Evolutionary conservation across 805 yeast genomes (phyloP).

Genomic region (Nakazawaea ishiwadae): DNA sequence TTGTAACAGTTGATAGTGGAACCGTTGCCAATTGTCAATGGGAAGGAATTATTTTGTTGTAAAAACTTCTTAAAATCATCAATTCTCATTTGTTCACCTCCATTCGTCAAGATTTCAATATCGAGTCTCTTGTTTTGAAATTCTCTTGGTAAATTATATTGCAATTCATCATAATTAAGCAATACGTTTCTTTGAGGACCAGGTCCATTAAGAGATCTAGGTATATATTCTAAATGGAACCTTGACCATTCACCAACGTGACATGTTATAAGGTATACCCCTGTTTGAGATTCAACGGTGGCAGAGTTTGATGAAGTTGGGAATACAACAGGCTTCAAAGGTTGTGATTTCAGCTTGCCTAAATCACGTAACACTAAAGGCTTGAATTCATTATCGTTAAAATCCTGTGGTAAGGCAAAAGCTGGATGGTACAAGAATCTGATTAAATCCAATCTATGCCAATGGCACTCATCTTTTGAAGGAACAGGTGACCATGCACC

Average conservation of each 20-base stretch:
- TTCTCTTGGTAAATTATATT: slow-evolving; percentile 28
- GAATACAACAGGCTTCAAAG: slow-evolving; percentile 39
- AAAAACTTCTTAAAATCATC: slow-evolving; percentile 39
- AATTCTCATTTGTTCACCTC: slow-evolving; percentile 53
- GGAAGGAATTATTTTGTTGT: slow-evolving; percentile 16
- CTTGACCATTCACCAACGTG: slow-evolving; percentile 56
- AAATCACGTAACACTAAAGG: slow-evolving; percentile 21
- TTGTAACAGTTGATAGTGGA: slow-evolving; percentile 5
- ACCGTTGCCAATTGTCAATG: slow-evolving; percentile 15
- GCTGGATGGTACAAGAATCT: slow-evolving; percentile 80
- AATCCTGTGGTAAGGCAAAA: slow-evolving; percentile 67
- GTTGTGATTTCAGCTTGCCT: slow-evolving; percentile 10
- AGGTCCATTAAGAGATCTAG: slow-evolving; percentile 48
- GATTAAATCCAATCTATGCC: slow-evolving; percentile 80
- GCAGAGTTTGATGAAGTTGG: slow-evolving; percentile 17
- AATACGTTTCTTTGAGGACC: slow-evolving; percentile 54
- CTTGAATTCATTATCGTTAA: slow-evolving; percentile 34
- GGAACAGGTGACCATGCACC: slow-evolving; percentile 44
- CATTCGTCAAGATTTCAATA: slow-evolving; percentile 53
- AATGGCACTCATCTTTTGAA: slow-evolving; percentile 63
- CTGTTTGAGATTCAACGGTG: slow-evolving; percentile 41
- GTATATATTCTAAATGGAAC: slow-evolving; percentile 57
- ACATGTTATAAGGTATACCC: slow-evolving; percentile 74
- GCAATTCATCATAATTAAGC: slow-evolving; percentile 44
- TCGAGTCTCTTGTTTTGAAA: slow-evolving; percentile 34